A percentile compares a stretch with the other conserved stretches of the same genome.
Conservation (phyloP, 2,329 filamentous ascomycete species). For the Aschersonia sp. region DNA sequence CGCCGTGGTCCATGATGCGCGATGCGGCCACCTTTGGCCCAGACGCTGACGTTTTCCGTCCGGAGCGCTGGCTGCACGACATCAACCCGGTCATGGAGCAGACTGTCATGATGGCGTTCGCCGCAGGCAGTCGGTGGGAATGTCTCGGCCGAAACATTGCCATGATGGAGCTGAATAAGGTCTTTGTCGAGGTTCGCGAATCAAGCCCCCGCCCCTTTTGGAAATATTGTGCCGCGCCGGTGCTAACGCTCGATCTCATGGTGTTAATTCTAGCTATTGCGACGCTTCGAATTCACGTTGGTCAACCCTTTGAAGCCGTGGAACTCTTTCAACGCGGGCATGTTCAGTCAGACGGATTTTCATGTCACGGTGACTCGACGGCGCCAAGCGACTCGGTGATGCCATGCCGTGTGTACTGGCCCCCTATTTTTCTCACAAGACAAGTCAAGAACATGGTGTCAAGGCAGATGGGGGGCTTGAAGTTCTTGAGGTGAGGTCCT, state of each 20-base stretch:
- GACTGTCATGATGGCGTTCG: slow-evolving; percentile 1
- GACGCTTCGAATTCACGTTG: slow-evolving; percentile 1
- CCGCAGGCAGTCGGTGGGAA: neutral
- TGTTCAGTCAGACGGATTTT: slow-evolving; percentile 1
- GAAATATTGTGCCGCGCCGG: neutral
- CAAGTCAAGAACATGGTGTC: too few species aligned
- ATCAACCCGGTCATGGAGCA: neutral
- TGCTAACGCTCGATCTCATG: neutral
- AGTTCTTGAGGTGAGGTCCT: too few species aligned
- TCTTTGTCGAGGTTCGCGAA: neutral
- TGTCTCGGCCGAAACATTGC: slow-evolving; percentile 1
- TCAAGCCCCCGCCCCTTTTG: neutral
- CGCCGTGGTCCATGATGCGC: neutral
- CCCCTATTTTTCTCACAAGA: too few species aligned
- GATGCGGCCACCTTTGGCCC: neutral
- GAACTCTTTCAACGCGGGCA: slow-evolving; percentile 1
- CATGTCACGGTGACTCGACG: neutral
- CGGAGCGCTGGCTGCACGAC: neutral
- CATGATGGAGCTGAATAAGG: slow-evolving; percentile 1
- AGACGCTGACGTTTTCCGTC: neutral
- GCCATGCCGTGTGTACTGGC: too few species aligned
- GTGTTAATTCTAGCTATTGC: neutral
- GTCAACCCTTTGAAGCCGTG: neutral
- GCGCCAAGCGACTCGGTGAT: neutral
- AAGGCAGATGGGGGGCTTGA: too few species aligned